Evolutionary conservation across 192 early-diverging fungal species (phyloP).

Genomic region (Phlyctochytrium planicorne): DNA sequence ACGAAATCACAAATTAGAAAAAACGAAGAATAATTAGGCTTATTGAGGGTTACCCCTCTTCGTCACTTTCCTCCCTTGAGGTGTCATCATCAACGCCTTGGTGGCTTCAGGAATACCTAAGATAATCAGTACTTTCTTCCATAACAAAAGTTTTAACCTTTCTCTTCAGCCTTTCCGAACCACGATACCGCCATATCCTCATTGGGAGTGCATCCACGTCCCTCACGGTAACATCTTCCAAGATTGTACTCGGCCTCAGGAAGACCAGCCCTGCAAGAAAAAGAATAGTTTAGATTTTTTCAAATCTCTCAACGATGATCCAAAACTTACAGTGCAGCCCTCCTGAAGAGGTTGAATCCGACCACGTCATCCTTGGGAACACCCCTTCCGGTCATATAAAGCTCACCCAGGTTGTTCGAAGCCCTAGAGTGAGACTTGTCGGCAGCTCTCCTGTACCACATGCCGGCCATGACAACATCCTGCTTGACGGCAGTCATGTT

Average conservation of each 20-base stretch:
- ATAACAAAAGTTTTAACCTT: conserved; percentile 1
- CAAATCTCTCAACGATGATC: too few species aligned
- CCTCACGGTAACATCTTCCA: conserved; percentile 28
- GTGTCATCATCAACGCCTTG: conserved; percentile 18
- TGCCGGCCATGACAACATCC: conserved; percentile 24
- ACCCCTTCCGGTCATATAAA: conserved; percentile 31
- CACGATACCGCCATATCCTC: conserved; percentile 30
- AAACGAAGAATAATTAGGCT: too few species aligned
- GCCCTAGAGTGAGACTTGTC: conserved; percentile 23
- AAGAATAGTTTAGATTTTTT: neutral
- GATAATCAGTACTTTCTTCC: too few species aligned
- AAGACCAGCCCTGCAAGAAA: conserved; percentile 14
- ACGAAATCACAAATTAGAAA: too few species aligned
- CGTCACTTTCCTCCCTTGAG: neutral
- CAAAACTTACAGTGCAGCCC: conserved; percentile 20
- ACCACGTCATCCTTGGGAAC: conserved; percentile 18
- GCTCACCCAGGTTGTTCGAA: conserved; percentile 26
- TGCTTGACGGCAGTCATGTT: conserved; percentile 30
- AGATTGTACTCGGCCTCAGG: conserved; percentile 33
- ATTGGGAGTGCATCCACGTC: conserved; percentile 22
- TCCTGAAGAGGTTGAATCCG: conserved; percentile 23
- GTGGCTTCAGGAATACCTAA: conserved; percentile 25
- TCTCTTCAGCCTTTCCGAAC: conserved; percentile 23
- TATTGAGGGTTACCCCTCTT: neutral
- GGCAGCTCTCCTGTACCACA: conserved; percentile 28